phyloP scores from a whole-genome alignment of 2,329 filamentous ascomycete genomes.

The Cercospora citrullina region DNA sequence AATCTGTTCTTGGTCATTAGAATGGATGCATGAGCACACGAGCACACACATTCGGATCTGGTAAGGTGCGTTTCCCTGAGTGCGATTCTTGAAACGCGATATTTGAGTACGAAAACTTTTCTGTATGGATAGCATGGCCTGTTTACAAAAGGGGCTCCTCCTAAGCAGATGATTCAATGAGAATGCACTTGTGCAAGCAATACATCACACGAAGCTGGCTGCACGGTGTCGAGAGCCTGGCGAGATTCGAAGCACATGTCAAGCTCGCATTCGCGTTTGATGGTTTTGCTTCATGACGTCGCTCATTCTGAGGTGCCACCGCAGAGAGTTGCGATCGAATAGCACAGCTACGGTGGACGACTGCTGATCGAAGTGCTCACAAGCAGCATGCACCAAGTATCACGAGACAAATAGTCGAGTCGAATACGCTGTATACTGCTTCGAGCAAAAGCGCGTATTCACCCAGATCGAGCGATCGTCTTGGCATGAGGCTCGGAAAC shows the following conservation, averaged over 20 bases:
- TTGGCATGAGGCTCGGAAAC: background rate
- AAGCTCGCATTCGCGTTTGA: background rate
- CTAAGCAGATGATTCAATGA: background rate
- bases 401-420: background rate
- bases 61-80: background rate
- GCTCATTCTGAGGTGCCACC: background rate
- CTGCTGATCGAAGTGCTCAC: background rate
- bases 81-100: background rate
- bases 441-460: background rate
- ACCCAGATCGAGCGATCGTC: background rate
- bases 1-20: background rate
- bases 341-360: background rate
- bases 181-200: background rate
- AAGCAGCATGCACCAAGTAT: background rate
- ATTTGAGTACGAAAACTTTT: background rate
- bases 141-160: background rate
- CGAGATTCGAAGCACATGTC: background rate
- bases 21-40: background rate
- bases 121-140: conserved; percentile 13
- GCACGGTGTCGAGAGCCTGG: background rate
- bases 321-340: background rate
- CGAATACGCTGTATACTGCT: background rate
- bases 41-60: background rate
- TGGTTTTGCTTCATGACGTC: background rate
- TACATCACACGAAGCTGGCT: background rate